These are phyloP conservation scores for Pilaira anomala DNA, from an alignment of 192 early-diverging fungal genomes.

Conservation along the genomic window DNA sequence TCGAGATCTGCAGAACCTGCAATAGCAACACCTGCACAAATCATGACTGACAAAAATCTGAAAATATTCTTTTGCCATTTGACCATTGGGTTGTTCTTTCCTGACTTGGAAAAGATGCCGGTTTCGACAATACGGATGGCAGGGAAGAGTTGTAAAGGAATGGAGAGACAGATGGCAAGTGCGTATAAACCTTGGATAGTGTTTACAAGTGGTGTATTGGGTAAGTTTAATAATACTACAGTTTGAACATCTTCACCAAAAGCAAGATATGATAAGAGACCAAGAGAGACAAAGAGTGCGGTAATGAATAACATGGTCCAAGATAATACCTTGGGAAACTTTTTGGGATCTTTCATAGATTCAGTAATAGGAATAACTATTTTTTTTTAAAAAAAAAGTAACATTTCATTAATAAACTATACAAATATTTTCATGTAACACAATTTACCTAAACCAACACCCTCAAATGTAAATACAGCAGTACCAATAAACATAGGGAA, in stretches of 20 bases:
- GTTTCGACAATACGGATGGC: constrained; percentile 67
- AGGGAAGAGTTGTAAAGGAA: constrained; percentile 72
- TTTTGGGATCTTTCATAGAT: constrained; percentile 55
- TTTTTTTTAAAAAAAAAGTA: too few species aligned
- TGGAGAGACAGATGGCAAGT: constrained; percentile 70
- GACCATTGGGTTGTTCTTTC: constrained; percentile 51
- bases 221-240: constrained; percentile 69
- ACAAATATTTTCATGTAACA: too few species aligned
- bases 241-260: constrained; percentile 71
- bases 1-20: constrained; percentile 61
- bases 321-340: constrained; percentile 49
- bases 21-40: constrained; percentile 58
- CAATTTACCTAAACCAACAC: constrained; percentile 60
- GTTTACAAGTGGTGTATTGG: constrained; percentile 45
- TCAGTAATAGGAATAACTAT: constrained; percentile 50
- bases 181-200: constrained; percentile 68
- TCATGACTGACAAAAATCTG: constrained; percentile 48
- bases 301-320: constrained; percentile 46
- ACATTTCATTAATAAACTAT: background rate
- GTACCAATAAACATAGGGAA: constrained; percentile 93
- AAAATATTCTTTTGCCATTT: constrained; percentile 78
- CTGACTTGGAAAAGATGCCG: constrained; percentile 52
- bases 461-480: constrained; percentile 92
- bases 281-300: constrained; percentile 42
- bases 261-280: constrained; percentile 55